Percentiles rank a stretch among this genome's conserved stretches.
Conservation (phyloP, 805 yeast genomes). For the Cephaloascus fragrans region DNA sequence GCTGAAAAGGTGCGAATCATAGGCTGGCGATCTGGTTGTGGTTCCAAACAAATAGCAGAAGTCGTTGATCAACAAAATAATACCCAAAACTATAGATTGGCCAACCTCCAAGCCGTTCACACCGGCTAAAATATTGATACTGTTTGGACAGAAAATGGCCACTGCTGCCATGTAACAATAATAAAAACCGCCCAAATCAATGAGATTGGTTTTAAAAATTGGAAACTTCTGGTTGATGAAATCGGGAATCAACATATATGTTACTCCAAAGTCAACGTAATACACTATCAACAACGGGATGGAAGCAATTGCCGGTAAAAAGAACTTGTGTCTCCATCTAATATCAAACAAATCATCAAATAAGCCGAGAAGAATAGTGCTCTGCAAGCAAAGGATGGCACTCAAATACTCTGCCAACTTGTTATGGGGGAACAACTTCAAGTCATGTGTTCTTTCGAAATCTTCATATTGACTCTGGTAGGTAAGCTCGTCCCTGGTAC, state of each 20-base stretch:
- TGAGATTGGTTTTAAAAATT: constrained; percentile 28
- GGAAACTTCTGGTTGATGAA: constrained; percentile 38
- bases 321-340: constrained; percentile 96
- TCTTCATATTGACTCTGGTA: not conserved
- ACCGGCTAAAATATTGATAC: constrained; percentile 93
- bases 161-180: constrained; percentile 86
- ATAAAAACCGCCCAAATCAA: constrained; percentile 75
- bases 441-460: constrained; percentile 8
- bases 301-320: constrained; percentile 89
- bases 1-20: constrained; percentile 76
- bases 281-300: constrained; percentile 87
- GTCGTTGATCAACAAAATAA: constrained; percentile 70
- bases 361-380: constrained; percentile 77
- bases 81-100: constrained; percentile 72
- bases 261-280: constrained; percentile 88
- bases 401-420: constrained; percentile 80
- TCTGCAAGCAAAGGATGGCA: constrained; percentile 73
- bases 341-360: constrained; percentile 94
- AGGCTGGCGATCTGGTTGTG: constrained; percentile 41
- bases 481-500: constrained; percentile 32
- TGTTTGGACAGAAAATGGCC: constrained; percentile 91
- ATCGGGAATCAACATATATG: constrained; percentile 75
- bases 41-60: constrained; percentile 46
- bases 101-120: constrained; percentile 96
- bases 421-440: constrained; percentile 58